Conservation (phyloP, 2,329 filamentous ascomycete genomes). For the Fusarium sambucinum region DNA sequence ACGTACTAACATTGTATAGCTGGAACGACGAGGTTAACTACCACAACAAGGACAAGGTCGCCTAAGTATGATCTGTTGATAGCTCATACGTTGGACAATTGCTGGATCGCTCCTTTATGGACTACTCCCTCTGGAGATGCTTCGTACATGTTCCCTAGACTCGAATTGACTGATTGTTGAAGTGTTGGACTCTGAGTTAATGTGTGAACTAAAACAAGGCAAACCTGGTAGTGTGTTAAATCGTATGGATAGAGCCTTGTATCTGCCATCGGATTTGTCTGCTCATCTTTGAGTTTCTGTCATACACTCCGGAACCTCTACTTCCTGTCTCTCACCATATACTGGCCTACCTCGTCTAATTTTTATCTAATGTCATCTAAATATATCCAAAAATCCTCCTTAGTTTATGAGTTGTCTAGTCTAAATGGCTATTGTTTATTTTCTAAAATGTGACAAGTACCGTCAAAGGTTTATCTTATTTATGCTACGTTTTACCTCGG, state of each 20-base stretch:
- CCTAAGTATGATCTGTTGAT: conserved; percentile 52
- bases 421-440: neutral
- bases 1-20: conserved; percentile 61
- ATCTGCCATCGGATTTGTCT: neutral
- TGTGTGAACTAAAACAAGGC: neutral
- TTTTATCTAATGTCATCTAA: neutral
- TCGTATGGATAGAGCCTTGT: neutral
- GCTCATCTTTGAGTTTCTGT: neutral
- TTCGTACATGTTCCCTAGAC: conserved; percentile 53
- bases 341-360: neutral
- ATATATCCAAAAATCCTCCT: neutral
- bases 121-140: conserved; percentile 47
- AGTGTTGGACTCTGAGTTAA: neutral
- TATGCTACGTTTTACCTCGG: neutral
- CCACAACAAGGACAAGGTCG: conserved; percentile 88
- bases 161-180: conserved; percentile 49
- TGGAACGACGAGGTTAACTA: conserved; percentile 98
- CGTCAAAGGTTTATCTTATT: neutral
- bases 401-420: neutral
- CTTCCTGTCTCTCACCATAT: neutral
- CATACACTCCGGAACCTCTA: neutral
- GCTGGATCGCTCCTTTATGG: conserved; percentile 46
- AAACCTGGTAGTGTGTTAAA: neutral
- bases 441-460: neutral
- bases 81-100: conserved; percentile 42